A percentile compares a stretch with the other conserved stretches of the same genome.
These are phyloP conservation scores for Magnaporthiopsis incrustans DNA, from an alignment of 2,329 filamentous ascomycete genomes.

Conservation along the genomic window DNA sequence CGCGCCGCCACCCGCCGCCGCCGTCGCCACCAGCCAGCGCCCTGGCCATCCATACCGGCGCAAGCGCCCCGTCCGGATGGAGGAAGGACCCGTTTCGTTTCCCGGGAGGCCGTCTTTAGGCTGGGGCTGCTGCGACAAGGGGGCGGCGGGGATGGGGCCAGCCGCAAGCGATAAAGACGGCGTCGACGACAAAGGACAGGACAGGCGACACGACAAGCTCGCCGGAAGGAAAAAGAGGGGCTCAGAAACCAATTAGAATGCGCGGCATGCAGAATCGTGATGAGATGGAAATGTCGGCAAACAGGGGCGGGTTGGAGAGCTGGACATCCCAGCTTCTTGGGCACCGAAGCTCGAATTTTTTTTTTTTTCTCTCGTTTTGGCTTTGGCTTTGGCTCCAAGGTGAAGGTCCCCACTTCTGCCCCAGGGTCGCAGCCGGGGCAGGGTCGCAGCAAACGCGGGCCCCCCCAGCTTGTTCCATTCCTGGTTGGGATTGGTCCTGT, in stretches of 20 bases:
- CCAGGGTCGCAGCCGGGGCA: not conserved
- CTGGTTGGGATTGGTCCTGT: not conserved
- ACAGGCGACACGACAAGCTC: not conserved
- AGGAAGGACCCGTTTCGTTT: not conserved
- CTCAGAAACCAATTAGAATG: not conserved
- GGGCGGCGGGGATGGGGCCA: too few species aligned
- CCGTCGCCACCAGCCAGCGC: not conserved
- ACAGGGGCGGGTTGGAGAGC: not conserved
- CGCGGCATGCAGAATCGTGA: not conserved
- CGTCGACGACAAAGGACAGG: not conserved
- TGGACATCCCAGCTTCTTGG: not conserved
- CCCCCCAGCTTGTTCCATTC: not conserved
- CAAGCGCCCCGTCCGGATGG: too few species aligned
- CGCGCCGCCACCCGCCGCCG: too few species aligned
- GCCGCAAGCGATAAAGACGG: not conserved
- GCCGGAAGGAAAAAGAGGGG: not conserved
- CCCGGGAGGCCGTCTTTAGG: not conserved
- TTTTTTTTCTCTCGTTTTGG: not conserved
- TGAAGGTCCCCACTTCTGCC: not conserved
- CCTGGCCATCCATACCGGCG: too few species aligned
- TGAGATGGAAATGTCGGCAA: not conserved
- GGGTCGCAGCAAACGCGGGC: not conserved
- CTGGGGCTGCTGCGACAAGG: too few species aligned
- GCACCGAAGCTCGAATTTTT: not conserved
- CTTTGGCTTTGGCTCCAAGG: not conserved